phyloP scores from a whole-genome alignment of 1,284 basidiomycete species.

The Taiwanofungus camphoratus region DNA sequence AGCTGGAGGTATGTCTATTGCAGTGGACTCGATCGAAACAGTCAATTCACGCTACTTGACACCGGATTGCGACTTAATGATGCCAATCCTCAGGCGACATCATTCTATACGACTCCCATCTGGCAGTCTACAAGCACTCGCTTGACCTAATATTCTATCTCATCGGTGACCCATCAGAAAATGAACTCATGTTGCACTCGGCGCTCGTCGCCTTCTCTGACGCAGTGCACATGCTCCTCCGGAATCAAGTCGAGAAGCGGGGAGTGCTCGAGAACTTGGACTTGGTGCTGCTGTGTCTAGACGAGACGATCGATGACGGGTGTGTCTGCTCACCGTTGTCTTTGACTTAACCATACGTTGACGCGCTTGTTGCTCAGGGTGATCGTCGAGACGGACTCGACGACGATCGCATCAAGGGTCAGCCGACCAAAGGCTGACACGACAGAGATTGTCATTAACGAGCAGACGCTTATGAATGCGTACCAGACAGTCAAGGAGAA shows the following conservation, averaged over 20 bases:
- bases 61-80: neutral
- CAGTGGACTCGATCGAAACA: no score
- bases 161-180: slow-evolving; percentile 84
- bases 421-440: slow-evolving; percentile 91
- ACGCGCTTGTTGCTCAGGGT: slow-evolving; percentile 50
- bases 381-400: slow-evolving; percentile 95
- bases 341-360: neutral
- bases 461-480: slow-evolving; percentile 91
- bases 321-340: slow-evolving; percentile 37
- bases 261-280: slow-evolving; percentile 94
- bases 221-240: slow-evolving; percentile 78
- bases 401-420: slow-evolving; percentile 92
- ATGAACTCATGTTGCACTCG: slow-evolving; percentile 93
- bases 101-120: slow-evolving; percentile 86
- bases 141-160: slow-evolving; percentile 96
- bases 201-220: slow-evolving; percentile 86
- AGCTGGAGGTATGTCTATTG: slow-evolving; percentile 62
- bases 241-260: slow-evolving; percentile 94
- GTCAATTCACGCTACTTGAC: no score
- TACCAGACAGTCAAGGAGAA: slow-evolving; percentile 88
- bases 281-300: slow-evolving; percentile 86
- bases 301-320: slow-evolving; percentile 99
- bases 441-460: slow-evolving; percentile 97
- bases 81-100: slow-evolving; percentile 80
- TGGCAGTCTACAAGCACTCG: slow-evolving; percentile 92